A percentile compares a stretch with the other conserved stretches of the same genome.
Conservation (phyloP, 257 asterid species). For the Paulownia fortunei region DNA sequence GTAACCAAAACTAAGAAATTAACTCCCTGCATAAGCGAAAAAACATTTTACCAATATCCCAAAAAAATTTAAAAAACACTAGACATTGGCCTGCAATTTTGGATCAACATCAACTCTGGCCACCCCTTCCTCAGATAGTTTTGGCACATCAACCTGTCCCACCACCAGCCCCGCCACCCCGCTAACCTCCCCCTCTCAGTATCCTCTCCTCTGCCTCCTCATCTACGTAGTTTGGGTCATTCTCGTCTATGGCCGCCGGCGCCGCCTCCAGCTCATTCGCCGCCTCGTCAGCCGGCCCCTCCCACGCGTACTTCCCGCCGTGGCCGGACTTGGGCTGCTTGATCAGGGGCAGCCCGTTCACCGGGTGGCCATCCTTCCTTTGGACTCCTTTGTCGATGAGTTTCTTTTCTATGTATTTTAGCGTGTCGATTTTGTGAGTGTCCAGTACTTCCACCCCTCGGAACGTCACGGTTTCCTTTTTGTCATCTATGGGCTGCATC, state of each 20-base stretch:
- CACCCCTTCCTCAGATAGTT: conserved; percentile 50
- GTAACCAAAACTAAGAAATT: too few relatives aligned
- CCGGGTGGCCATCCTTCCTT: conserved; percentile 57
- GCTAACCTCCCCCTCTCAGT: conserved; percentile 43
- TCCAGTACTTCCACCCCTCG: conserved; percentile 37
- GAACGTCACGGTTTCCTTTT: conserved; percentile 46
- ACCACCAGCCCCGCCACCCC: conserved; percentile 46
- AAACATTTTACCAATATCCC: too few relatives aligned
- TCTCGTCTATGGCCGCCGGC: conserved; percentile 52
- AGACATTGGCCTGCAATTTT: conserved; percentile 36
- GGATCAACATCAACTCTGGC: conserved; percentile 53
- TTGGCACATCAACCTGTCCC: conserved; percentile 54
- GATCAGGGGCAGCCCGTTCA: conserved; percentile 42
- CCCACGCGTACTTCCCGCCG: conserved; percentile 74
- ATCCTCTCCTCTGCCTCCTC: conserved; percentile 55
- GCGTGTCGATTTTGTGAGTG: conserved; percentile 41
- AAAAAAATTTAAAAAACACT: too few relatives aligned
- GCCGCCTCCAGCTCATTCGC: conserved; percentile 45
- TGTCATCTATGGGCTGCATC: conserved; percentile 41
- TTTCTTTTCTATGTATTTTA: conserved; percentile 50
- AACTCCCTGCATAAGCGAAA: too few relatives aligned
- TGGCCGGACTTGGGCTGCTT: conserved; percentile 52
- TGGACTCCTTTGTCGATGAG: conserved; percentile 57
- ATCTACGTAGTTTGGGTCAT: conserved; percentile 62
- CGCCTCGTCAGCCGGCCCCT: conserved; percentile 42